Evolutionary conservation across 306 rosid species (phyloP).

Genomic region (Comarum palustre): DNA sequence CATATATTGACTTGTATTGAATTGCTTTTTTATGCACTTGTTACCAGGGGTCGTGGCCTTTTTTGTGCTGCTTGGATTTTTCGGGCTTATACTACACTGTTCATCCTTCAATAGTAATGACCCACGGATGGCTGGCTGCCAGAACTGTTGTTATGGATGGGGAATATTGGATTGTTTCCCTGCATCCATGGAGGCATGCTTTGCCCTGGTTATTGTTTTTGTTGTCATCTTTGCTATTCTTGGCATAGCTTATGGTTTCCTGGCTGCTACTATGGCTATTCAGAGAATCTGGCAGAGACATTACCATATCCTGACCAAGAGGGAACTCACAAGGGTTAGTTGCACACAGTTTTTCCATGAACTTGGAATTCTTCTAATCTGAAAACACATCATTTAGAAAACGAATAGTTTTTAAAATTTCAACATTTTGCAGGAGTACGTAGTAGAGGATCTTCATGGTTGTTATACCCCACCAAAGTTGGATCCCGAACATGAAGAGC

Average conservation of each 20-base stretch:
- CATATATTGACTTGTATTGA: background rate
- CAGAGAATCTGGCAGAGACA: slow-evolving; percentile 99
- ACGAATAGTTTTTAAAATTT: background rate
- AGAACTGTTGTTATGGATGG: slow-evolving; percentile 99
- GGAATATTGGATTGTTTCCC: slow-evolving; percentile 99
- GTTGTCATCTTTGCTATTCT: slow-evolving; percentile 95
- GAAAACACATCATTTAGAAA: background rate
- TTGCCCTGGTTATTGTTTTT: slow-evolving; percentile 83
- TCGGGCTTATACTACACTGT: slow-evolving; percentile 92
- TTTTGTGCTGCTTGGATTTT: slow-evolving; percentile 93
- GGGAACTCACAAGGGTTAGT: slow-evolving; percentile 87
- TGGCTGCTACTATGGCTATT: slow-evolving; percentile 93
- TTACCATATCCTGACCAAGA: slow-evolving; percentile 96
- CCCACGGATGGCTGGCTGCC: slow-evolving; percentile 96
- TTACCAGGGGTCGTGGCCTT: slow-evolving; percentile 84
- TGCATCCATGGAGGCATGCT: slow-evolving; percentile 99
- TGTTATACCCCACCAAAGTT: slow-evolving; percentile 77
- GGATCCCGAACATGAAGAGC: slow-evolving; percentile 84
- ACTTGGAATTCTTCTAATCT: background rate
- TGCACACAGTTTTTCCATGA: background rate
- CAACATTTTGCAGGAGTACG: slow-evolving; percentile 63
- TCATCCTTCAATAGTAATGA: slow-evolving; percentile 79
- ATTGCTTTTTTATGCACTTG: background rate
- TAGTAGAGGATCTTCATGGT: slow-evolving; percentile 89
- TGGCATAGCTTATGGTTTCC: slow-evolving; percentile 96